Percentiles rank a stretch among this genome's conserved stretches.
phyloP scores from a whole-genome alignment of 2,329 filamentous ascomycete species.

The Arthroderma sp. region DNA sequence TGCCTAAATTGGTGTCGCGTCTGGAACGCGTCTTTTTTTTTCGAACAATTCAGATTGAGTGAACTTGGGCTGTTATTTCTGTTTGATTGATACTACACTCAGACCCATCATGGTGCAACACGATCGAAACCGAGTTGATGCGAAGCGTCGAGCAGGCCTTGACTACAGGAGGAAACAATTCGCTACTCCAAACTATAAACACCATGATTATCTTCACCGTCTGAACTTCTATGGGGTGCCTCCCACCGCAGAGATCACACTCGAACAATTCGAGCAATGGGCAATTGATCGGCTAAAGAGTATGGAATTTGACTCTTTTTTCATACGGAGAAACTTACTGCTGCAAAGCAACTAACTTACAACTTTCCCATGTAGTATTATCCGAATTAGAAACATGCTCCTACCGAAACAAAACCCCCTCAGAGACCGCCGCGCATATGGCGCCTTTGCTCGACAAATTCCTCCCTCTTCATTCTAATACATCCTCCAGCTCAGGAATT shows the following conservation, averaged over 20 bases:
- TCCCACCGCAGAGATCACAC: constrained; percentile 83
- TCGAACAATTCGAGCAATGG: constrained; percentile 98
- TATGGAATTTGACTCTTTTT: constrained; percentile 21
- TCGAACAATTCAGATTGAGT: too few species aligned
- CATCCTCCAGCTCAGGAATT: constrained; percentile 42
- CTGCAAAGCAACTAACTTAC: background rate
- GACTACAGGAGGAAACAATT: constrained; percentile 83
- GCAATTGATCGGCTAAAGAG: constrained; percentile 81
- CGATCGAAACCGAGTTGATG: constrained; percentile 31
- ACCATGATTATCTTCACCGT: constrained; percentile 67
- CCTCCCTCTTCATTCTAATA: constrained; percentile 65
- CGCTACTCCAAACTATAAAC: constrained; percentile 59
- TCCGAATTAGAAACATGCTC: constrained; percentile 70
- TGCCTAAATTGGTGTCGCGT: too few species aligned
- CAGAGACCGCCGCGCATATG: constrained; percentile 75
- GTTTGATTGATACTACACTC: too few species aligned
- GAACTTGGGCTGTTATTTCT: too few species aligned
- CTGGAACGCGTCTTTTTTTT: too few species aligned
- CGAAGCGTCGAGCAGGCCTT: constrained; percentile 64
- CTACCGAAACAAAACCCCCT: constrained; percentile 76
- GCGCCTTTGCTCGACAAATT: constrained; percentile 76
- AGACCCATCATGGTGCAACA: constrained; percentile 28
- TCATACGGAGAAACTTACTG: background rate
- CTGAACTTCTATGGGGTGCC: constrained; percentile 85
- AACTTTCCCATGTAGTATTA: constrained; percentile 17